Evolutionary conservation across 1,284 basidiomycete species (phyloP), one percentile per base, ranked within the genome.

Genomic region (Tilletia walkeri): DNA sequence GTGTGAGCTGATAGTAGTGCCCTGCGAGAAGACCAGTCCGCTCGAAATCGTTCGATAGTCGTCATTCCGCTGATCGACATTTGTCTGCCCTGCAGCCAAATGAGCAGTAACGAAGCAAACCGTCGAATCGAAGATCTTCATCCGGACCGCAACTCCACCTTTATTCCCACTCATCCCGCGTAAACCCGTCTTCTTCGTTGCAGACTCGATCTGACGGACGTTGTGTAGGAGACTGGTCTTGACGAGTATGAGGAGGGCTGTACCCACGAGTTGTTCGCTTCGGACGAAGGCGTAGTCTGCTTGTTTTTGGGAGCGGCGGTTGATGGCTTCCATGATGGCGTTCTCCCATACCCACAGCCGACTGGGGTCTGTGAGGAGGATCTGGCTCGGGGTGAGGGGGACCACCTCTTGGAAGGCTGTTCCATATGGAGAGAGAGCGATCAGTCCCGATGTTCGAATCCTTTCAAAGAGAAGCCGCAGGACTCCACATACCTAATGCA

Each of bases 331-430:
- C 77, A 93, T 85, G 69, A 98, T 90, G 74, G 88, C 89, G 20
- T 86, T 86, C 84, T 98, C 95, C 95, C 95, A 98, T 7, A 75
- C 72, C 36, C 74, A 75, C 34, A 77, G 73, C 86, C 95, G 95
- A 78, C 94, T 94, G 0, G 95, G 94, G 84, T 99, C 96, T 3
- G 95, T 92, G 82, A 96, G 76, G n/a, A 82, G 70, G 67, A 99
- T 97, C 84, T 98, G 95, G 81, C 96, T 93, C 4, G 96, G 93
- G 5, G 93, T 97, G 54, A 99, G 88, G 49, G 94, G 94, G 0
- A 99, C 96, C 68, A 99, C 94, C 84, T 99, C 96, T 84, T 99
- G 96, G 81, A 99, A 97, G 0, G 92, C 93, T 41, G 97, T 86
- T n/a, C 18, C 16, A 14, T 2, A 18, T 53, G 6, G 59, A 39